Base-by-base conservation (phyloP, 2,329 filamentous ascomycete genomes). In the Aspergillus pseudotamarii region DNA sequence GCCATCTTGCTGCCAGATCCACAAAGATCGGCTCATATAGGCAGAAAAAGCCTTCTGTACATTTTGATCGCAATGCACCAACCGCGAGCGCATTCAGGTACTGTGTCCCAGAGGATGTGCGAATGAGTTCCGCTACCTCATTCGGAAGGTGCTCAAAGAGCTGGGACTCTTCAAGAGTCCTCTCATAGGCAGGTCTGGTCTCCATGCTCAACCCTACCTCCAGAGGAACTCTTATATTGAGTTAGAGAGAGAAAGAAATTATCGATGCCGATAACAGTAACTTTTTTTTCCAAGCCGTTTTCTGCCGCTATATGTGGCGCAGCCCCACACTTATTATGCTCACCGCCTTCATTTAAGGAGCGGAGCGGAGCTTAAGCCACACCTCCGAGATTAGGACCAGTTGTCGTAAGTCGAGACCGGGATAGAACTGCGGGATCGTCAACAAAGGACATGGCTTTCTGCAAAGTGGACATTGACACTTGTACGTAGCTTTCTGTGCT, bases 1-100 rank as follows among this genome's bases (percentile, higher is more conserved):
- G 82, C 93, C 93, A 96, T 81, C 91, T 84, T 65, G 93, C 91
- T 78, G 91, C 92, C 57, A 96, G 83, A 77, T 97, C 94, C 70
- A 92, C 87, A 72, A 95, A 92, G 46, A 94, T 80, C 65, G 85
- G 82, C 75, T 91, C 88, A 77, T 94, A 93, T 72, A 91, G 85
- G 68, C 86, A 82, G 73, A 95, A 93, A 73, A 97, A 82, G 61
- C 83, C 82, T 73, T 92, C 88, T 71, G 92, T 94, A 76, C 88
- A 85, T 79, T 83, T 81, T 70, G 91, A 84, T 71, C 88, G 84
- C 73, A 96, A 85, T 62, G 92, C 88, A 64, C 88, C 86, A 71
- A 85, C 81, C 69, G 91, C 86, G 72, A 96, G 82, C 69, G 87
- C 86, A 75, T 92, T 87, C 46, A 96, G 85, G 77, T 93, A 89